Evolutionary conservation across 2,329 filamentous ascomycete species (phyloP).

Genomic region (Alternaria novae-zelandiae): DNA sequence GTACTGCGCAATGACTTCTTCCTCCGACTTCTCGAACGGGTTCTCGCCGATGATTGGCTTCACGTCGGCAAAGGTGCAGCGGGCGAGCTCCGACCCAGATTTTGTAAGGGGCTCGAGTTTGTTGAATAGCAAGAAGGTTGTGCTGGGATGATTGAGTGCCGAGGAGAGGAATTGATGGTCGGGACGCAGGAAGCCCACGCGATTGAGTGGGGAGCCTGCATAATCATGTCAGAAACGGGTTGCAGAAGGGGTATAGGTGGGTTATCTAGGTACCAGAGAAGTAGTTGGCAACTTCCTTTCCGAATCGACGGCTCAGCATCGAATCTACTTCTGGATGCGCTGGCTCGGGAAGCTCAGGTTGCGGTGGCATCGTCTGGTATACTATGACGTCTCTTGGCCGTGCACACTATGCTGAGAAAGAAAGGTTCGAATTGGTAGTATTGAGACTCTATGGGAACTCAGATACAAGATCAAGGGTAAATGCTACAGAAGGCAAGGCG

Average conservation of each 20-base stretch:
- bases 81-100: conserved; percentile 68
- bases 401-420: neutral
- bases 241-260: neutral
- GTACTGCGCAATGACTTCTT: conserved; percentile 73
- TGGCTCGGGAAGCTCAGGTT: conserved; percentile 62
- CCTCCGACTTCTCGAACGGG: conserved; percentile 74
- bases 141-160: conserved; percentile 69
- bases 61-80: conserved; percentile 72
- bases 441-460: neutral
- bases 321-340: conserved; percentile 66
- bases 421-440: neutral
- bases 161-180: conserved; percentile 73
- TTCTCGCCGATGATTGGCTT: conserved; percentile 72
- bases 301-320: conserved; percentile 79
- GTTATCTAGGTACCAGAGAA: conserved; percentile 63
- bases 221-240: neutral
- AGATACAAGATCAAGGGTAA: neutral
- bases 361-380: conserved; percentile 37
- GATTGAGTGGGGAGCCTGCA: conserved; percentile 74
- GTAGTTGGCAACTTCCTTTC: conserved; percentile 82
- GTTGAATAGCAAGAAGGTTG: conserved; percentile 80
- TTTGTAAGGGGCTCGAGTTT: conserved; percentile 76
- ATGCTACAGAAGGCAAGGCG: neutral
- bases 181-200: conserved; percentile 76
- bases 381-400: neutral